phyloP scores from a whole-genome alignment of 2,329 filamentous ascomycete species.

The Fusarium tanahbumbuense region DNA sequence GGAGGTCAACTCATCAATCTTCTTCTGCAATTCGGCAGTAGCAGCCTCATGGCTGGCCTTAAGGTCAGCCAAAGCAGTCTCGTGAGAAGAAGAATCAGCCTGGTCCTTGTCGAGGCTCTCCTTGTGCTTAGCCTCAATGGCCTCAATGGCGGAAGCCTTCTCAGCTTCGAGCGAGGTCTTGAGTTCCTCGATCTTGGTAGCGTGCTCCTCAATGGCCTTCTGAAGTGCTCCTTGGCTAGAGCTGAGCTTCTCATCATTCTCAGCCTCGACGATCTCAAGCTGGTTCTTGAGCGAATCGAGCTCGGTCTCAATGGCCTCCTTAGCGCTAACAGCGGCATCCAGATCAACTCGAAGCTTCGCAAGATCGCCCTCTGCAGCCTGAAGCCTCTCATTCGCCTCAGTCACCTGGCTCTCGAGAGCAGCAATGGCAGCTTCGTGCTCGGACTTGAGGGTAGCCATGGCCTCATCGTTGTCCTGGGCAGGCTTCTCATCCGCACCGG shows the following conservation, averaged over 20 bases:
- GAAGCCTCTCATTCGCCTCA: slow-evolving; percentile 63
- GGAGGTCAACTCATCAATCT: slow-evolving; percentile 64
- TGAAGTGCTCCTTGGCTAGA: slow-evolving; percentile 51
- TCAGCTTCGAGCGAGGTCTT: slow-evolving; percentile 62
- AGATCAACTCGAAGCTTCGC: slow-evolving; percentile 62
- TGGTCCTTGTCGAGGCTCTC: slow-evolving; percentile 62
- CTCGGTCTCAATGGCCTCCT: slow-evolving; percentile 61
- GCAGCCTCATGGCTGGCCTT: slow-evolving; percentile 62
- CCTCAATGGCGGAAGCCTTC: slow-evolving; percentile 60
- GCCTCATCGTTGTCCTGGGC: slow-evolving; percentile 56
- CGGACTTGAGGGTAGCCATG: slow-evolving; percentile 62
- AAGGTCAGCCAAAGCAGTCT: slow-evolving; percentile 62
- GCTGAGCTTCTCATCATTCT: slow-evolving; percentile 51
- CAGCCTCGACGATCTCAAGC: slow-evolving; percentile 57
- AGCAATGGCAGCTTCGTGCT: slow-evolving; percentile 62
- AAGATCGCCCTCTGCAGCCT: slow-evolving; percentile 63
- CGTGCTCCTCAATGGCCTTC: slow-evolving; percentile 60
- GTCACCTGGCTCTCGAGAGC: slow-evolving; percentile 60
- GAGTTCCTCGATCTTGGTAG: slow-evolving; percentile 62
- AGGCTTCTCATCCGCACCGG: slow-evolving; percentile 56
- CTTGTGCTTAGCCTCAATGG: slow-evolving; percentile 65
- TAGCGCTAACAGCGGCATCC: slow-evolving; percentile 60
- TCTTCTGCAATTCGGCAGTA: slow-evolving; percentile 63
- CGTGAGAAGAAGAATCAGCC: slow-evolving; percentile 58
- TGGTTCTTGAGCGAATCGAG: slow-evolving; percentile 62